Conservation (phyloP, 2,329 filamentous ascomycete species). For the Alternaria brassicicola region DNA sequence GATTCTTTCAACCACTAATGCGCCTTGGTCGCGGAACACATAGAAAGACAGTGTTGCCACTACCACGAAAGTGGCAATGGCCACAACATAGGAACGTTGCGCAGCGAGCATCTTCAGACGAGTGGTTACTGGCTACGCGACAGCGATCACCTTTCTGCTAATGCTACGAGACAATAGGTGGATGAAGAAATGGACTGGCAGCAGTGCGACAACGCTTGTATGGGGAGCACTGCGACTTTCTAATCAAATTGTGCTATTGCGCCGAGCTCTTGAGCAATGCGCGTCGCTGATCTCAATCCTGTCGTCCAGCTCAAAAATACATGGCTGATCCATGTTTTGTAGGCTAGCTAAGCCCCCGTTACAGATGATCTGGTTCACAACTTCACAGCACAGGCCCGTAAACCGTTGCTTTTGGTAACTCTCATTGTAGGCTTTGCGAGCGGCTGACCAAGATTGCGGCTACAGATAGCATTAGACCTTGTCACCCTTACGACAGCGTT, state of each 20-base stretch:
- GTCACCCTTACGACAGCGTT: not conserved
- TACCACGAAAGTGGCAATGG: constrained; percentile 19
- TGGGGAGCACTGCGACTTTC: not conserved
- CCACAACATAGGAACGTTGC: constrained; percentile 19
- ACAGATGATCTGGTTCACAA: not conserved
- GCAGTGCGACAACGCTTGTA: not conserved
- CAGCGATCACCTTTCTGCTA: not conserved
- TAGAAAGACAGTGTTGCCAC: constrained; percentile 16
- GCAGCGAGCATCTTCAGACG: constrained; percentile 21
- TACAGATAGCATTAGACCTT: not conserved
- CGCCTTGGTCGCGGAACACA: constrained; percentile 12
- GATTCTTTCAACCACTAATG: constrained; percentile 4
- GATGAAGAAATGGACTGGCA: not conserved
- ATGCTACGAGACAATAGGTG: not conserved
- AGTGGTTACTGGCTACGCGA: not conserved
- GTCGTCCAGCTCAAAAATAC: not conserved
- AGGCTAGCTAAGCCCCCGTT: not conserved
- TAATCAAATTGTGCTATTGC: not conserved
- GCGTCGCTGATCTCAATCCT: not conserved
- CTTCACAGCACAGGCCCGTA: not conserved
- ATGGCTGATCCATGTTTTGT: not conserved
- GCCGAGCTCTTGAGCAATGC: not conserved
- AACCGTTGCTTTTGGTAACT: not conserved
- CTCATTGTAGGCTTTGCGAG: not conserved
- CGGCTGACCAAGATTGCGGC: not conserved